Evolutionary conservation across 257 asterid species (phyloP).

Genomic region (Haberlea rhodopensis): DNA sequence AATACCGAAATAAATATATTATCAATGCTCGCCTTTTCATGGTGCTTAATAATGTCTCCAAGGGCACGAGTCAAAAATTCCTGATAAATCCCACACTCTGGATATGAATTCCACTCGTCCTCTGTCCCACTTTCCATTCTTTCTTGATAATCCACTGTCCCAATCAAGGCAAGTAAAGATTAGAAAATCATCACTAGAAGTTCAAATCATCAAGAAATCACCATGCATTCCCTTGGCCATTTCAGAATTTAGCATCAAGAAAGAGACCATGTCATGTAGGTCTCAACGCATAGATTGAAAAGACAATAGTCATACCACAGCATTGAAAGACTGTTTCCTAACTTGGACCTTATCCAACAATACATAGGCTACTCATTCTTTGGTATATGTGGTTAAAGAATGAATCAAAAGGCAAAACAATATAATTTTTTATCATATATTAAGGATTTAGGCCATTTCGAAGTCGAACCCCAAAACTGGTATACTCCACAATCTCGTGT

Average conservation of each 20-base stretch:
- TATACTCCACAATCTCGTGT: constrained; percentile 29
- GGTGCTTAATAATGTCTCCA: too few relatives aligned
- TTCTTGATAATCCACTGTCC: too few relatives aligned
- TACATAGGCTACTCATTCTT: constrained; percentile 42
- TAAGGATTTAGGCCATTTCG: constrained; percentile 28
- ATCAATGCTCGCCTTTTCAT: too few relatives aligned
- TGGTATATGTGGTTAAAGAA: constrained; percentile 42
- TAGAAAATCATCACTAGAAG: too few relatives aligned
- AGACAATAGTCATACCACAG: constrained; percentile 31
- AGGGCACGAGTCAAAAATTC: too few relatives aligned
- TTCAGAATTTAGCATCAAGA: constrained; percentile 32
- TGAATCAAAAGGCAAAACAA: constrained; percentile 36
- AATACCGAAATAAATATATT: constrained; percentile 26
- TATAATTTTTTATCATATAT: constrained; percentile 28
- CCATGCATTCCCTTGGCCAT: constrained; percentile 22
- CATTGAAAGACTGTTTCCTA: too few relatives aligned
- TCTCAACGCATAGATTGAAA: too few relatives aligned
- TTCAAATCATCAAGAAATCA: too few relatives aligned
- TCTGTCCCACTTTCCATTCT: constrained; percentile 46
- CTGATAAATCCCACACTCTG: constrained; percentile 45
- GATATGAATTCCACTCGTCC: constrained; percentile 45
- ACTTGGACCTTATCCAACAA: too few relatives aligned
- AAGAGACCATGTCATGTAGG: constrained; percentile 25
- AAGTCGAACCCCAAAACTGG: constrained; percentile 25
- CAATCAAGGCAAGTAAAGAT: too few relatives aligned